Conservation (phyloP, 139 green algal species). For the Chlorella ohadii region DNA sequence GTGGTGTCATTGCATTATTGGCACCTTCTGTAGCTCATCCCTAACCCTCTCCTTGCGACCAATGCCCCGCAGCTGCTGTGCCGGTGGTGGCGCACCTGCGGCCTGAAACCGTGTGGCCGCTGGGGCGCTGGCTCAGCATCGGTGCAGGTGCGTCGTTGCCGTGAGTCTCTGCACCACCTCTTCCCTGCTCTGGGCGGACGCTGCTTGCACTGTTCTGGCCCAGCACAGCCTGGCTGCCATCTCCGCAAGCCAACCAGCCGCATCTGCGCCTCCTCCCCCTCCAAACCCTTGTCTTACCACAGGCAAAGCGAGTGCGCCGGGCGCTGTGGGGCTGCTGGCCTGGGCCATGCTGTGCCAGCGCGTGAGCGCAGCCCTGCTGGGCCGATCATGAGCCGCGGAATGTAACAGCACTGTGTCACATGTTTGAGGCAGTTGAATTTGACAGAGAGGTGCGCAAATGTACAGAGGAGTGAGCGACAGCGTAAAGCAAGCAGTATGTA, state of each 20-base stretch:
- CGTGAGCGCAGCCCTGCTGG: slow-evolving; percentile 1
- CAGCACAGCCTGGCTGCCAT: no score
- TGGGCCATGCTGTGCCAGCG: slow-evolving; percentile 35
- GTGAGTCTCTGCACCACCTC: no score
- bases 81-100: background rate
- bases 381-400: background rate
- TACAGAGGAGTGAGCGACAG: no score
- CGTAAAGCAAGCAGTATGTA: no score
- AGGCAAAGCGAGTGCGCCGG: slow-evolving; percentile 5
- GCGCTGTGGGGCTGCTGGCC: slow-evolving; percentile 26
- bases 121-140: slow-evolving; percentile 18
- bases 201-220: no score
- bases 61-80: background rate
- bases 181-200: no score
- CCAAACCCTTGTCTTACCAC: background rate
- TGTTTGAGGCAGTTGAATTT: background rate
- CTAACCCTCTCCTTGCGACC: background rate
- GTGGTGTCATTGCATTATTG: no score
- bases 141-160: background rate
- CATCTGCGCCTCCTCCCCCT: background rate
- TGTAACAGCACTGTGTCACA: no score
- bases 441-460: background rate
- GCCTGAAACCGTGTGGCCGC: background rate
- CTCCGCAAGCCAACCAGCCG: no score
- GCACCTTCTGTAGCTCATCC: no score